These are phyloP conservation scores for Hyparrhenia diplandra DNA, from an alignment of 176 grass and related monocot genomes.

Conservation along the genomic window DNA sequence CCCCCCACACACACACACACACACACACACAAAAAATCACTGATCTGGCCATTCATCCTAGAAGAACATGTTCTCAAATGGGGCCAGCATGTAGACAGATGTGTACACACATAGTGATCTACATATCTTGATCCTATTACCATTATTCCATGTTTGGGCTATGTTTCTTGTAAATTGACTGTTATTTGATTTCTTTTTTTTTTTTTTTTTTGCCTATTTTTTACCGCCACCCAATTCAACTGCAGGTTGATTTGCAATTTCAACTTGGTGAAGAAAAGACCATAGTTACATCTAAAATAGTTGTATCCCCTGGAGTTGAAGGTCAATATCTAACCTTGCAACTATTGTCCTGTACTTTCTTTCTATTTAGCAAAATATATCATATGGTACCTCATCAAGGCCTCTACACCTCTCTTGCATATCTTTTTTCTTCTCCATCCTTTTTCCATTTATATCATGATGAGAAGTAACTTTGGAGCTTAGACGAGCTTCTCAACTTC, in stretches of 20 bases:
- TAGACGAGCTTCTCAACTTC: neutral
- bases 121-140: too few species aligned
- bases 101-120: neutral
- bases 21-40: too few species aligned
- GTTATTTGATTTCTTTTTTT: neutral
- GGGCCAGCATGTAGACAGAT: too few species aligned
- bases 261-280: slow-evolving; percentile 92
- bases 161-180: slow-evolving; percentile 5
- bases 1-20: too few species aligned
- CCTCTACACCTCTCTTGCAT: slow-evolving; percentile 20
- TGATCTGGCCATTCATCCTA: neutral
- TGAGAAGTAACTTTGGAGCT: neutral
- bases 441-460: slow-evolving; percentile 19
- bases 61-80: neutral
- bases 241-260: slow-evolving; percentile 85
- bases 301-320: slow-evolving; percentile 66
- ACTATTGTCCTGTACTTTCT: neutral
- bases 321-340: slow-evolving; percentile 41
- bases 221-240: slow-evolving; percentile 12
- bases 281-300: slow-evolving; percentile 82
- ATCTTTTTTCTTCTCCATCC: neutral
- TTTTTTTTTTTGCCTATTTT: slow-evolving; percentile 1
- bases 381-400: neutral
- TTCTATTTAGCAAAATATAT: neutral
- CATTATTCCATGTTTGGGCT: neutral